These are phyloP conservation scores for Daldinia grandis DNA, from an alignment of 495 filamentous ascomycete species.

Conservation along the genomic window DNA sequence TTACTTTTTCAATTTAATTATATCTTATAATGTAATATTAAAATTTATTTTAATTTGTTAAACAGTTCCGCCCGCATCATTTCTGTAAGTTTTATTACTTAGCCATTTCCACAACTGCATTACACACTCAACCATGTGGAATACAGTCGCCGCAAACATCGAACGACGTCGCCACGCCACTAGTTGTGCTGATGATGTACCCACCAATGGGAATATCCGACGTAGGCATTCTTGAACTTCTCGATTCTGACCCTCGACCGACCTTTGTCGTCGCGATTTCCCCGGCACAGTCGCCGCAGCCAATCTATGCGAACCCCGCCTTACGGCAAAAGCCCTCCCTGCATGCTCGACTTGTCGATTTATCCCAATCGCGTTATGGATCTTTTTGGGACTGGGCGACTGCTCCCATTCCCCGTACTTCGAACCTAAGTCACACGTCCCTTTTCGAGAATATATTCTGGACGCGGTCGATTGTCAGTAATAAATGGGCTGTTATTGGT, in stretches of 20 bases:
- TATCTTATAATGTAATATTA: no score
- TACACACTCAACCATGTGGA: background rate
- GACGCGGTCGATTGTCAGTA: conserved; percentile 23
- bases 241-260: conserved; percentile 72
- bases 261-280: conserved; percentile 72
- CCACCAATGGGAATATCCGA: conserved; percentile 44
- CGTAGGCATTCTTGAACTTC: conserved; percentile 70
- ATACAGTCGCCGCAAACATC: conserved; percentile 8
- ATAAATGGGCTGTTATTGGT: conserved; percentile 27
- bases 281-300: conserved; percentile 58
- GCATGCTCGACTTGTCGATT: conserved; percentile 17
- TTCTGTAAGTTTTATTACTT: no score
- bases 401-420: background rate
- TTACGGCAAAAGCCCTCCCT: conserved; percentile 52
- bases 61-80: no score
- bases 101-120: background rate
- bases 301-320: conserved; percentile 66
- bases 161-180: conserved; percentile 23
- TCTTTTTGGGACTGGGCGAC: conserved; percentile 35
- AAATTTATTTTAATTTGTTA: no score
- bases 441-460: conserved; percentile 24
- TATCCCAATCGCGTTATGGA: conserved; percentile 16
- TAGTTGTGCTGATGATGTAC: conserved; percentile 29
- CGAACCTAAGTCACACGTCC: background rate
- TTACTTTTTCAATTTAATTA: no score